Evolutionary conservation across 2,329 filamentous ascomycete genomes (phyloP), one percentile per base, ranked within the genome.

Genomic region (Hymenoscyphus fraxineus): DNA sequence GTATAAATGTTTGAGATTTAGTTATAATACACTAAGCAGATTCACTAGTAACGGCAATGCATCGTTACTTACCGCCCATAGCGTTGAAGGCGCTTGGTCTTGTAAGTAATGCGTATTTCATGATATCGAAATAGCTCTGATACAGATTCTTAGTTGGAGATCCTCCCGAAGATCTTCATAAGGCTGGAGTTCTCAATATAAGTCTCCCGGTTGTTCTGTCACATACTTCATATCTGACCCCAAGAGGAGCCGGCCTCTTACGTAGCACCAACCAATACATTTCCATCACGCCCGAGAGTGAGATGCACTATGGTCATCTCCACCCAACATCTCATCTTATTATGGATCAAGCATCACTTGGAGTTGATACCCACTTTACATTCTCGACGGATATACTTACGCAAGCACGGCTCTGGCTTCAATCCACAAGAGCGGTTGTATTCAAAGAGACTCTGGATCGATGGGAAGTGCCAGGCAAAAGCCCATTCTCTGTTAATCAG

Each of bases 401-500:
- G 1, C 74, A 77, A 67, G 76, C 77, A 67, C 69, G 74, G 19
- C 54, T 76, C 1, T 65, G 71, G 15, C 66, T 78, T 15, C 74
- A 76, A 62, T 66, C 71, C 10, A 70, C 73, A 1, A 72, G 78
- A 9, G 75, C 76, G 27, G 68, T 69, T 6, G 16, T 61, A 12
- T 61, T 54, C 38, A 38, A 61, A 22, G 16, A 38, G 6, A 72
- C 79, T 16, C 2, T 60, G 1, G 83, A 77, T 83, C 10, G 67
- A 76, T 51, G 41, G 59, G n/a, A 61, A 19, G 13, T 55, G 16
- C 38, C 40, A 13, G 19, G 38, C 15, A 78, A 74, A 32, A 85
- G 78, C 64, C 82, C 83, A 7, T 83, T 86, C 80, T 80, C 77
- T 7, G 82, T 77, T 2, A 75, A 79, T 39, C 83, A 87, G 69